Evolutionary conservation across 208 protist species (phyloP).

Genomic region (Crithidia acanthocephali): DNA sequence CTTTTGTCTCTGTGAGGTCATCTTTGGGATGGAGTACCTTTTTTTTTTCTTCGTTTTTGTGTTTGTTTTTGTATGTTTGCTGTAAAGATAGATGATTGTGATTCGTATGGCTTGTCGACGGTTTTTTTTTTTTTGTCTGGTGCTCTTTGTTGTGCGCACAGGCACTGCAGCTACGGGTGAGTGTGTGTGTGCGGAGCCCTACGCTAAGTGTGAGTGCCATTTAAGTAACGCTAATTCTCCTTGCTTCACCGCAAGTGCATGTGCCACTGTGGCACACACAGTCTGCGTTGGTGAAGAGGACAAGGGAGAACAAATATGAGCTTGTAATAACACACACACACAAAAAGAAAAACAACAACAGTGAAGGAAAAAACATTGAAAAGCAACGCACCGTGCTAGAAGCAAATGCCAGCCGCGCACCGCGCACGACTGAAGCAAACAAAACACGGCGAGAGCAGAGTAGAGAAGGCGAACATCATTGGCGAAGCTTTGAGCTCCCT

Average conservation of each 20-base stretch:
- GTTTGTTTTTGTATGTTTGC: no score
- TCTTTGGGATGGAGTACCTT: no score
- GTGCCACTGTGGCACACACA: background rate
- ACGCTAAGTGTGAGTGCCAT: background rate
- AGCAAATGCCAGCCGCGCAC: no score
- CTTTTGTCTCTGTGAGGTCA: no score
- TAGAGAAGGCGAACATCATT: no score
- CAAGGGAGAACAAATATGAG: background rate
- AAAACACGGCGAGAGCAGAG: no score
- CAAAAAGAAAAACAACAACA: slow-evolving; percentile 6
- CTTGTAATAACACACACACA: background rate
- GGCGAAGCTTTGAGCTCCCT: no score
- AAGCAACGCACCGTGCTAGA: no score
- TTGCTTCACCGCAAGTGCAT: slow-evolving; percentile 3
- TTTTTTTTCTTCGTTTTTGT: background rate
- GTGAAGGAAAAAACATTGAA: no score
- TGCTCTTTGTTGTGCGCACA: background rate
- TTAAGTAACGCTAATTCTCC: slow-evolving; percentile 13
- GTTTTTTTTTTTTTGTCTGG: background rate
- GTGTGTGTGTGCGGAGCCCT: background rate
- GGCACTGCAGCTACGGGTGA: background rate
- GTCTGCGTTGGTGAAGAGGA: background rate
- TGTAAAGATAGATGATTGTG: background rate
- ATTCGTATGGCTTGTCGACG: background rate
- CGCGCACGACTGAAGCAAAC: no score